Evolutionary conservation across 202 grass and related monocot species (phyloP).

Genomic region (Panicum virgatum): DNA sequence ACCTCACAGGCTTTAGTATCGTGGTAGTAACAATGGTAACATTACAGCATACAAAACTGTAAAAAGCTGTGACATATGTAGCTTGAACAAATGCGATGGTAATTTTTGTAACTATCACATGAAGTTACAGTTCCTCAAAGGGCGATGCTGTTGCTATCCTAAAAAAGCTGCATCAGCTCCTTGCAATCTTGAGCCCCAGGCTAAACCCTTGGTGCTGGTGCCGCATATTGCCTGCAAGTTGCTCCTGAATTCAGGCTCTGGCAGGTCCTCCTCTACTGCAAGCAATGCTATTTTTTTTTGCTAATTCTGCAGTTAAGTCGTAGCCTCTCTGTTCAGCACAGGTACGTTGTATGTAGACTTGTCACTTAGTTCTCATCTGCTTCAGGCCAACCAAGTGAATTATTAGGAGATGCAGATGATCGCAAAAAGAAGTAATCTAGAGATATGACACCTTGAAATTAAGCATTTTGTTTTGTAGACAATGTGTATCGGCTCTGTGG

Average conservation of each 20-base stretch:
- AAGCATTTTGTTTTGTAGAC: slow-evolving; percentile 1
- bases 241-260: slow-evolving; percentile 25
- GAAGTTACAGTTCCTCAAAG: slow-evolving; percentile 44
- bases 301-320: slow-evolving; percentile 34
- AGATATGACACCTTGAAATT: slow-evolving; percentile 9
- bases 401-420: slow-evolving; percentile 5
- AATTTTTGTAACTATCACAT: slow-evolving; percentile 21
- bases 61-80: slow-evolving; percentile 29
- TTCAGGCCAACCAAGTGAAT: slow-evolving; percentile 28
- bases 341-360: slow-evolving; percentile 2
- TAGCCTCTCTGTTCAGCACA: slow-evolving; percentile 23
- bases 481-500: neutral
- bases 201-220: neutral
- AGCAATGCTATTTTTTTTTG: slow-evolving; percentile 30
- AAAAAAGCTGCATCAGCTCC: slow-evolving; percentile 51
- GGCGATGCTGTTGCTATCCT: slow-evolving; percentile 49
- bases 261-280: slow-evolving; percentile 30
- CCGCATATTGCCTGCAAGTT: slow-evolving; percentile 16
- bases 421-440: neutral
- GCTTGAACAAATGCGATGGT: slow-evolving; percentile 31
- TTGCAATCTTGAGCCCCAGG: slow-evolving; percentile 21
- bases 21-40: neutral
- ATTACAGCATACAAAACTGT: slow-evolving; percentile 25
- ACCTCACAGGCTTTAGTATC: neutral
- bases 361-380: slow-evolving; percentile 50